phyloP scores from a whole-genome alignment of 768 basidiomycete genomes.

The Hericium coralloides region DNA sequence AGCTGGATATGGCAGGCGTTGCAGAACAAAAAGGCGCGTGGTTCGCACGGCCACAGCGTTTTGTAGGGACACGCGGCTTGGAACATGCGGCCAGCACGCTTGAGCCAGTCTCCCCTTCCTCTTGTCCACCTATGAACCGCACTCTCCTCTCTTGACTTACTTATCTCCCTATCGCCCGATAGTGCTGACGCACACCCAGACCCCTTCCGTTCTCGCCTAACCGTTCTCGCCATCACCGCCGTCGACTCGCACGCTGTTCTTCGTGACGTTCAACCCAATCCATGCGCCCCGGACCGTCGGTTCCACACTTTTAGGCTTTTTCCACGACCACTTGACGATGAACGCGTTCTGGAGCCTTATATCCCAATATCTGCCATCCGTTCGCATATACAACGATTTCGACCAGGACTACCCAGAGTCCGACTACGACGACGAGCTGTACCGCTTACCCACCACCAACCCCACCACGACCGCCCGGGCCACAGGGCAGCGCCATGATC shows the following conservation, averaged over 20 bases:
- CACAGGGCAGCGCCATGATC: slow-evolving; percentile 11
- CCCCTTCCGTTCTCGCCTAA: neutral
- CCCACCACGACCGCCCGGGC: slow-evolving; percentile 1
- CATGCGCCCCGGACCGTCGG: neutral
- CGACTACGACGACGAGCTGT: slow-evolving; percentile 10
- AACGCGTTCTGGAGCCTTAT: slow-evolving; percentile 13
- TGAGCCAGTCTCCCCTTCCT: neutral
- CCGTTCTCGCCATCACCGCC: neutral
- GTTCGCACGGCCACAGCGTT: neutral
- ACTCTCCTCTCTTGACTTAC: neutral
- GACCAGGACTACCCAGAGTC: slow-evolving; percentile 3
- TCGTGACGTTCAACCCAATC: neutral
- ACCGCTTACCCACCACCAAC: slow-evolving; percentile 10
- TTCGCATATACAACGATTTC: slow-evolving; percentile 11
- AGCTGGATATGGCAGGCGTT: neutral
- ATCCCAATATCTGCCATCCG: slow-evolving; percentile 9
- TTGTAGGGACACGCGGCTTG: neutral
- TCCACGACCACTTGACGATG: slow-evolving; percentile 2
- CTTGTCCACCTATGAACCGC: neutral
- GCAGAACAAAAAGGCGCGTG: neutral
- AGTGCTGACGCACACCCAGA: neutral
- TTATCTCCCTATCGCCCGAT: neutral
- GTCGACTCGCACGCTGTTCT: neutral
- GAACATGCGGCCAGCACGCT: neutral
- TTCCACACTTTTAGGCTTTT: neutral